Evolutionary conservation across 1,284 basidiomycete genomes (phyloP).

Genomic region (Ustilago crameri): DNA sequence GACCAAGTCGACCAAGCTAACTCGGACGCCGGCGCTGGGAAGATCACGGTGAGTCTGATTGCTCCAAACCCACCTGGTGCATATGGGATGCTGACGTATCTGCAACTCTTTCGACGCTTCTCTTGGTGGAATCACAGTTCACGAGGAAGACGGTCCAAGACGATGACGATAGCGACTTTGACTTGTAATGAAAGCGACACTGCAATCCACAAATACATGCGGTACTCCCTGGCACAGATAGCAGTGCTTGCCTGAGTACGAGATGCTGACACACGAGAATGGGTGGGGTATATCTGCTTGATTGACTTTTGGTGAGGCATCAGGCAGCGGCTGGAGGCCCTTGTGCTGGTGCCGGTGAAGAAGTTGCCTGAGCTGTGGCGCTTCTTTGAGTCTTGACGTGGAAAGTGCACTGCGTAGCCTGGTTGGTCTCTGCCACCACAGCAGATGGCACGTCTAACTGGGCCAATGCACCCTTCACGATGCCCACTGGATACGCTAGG

Average conservation of each 20-base stretch:
- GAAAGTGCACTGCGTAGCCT: conserved; percentile 52
- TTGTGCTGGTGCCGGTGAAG: neutral
- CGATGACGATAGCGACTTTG: conserved; percentile 60
- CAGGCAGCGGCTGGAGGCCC: too few species aligned
- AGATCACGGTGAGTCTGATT: conserved; percentile 67
- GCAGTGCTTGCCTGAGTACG: neutral
- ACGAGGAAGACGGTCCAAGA: conserved; percentile 49
- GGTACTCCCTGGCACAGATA: neutral
- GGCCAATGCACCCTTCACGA: conserved; percentile 55
- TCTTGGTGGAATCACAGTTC: conserved; percentile 16
- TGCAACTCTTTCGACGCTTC: neutral
- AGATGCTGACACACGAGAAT: too few species aligned
- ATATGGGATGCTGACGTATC: neutral
- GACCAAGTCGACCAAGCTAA: conserved; percentile 79
- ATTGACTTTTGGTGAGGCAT: neutral
- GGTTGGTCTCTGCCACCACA: conserved; percentile 57
- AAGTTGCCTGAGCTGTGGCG: neutral
- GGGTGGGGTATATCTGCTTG: conserved; percentile 1
- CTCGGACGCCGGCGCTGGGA: conserved; percentile 35
- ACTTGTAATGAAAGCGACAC: conserved; percentile 25
- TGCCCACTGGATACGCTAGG: conserved; percentile 52
- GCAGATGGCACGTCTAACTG: conserved; percentile 54
- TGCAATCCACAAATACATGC: neutral
- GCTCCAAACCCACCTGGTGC: neutral
- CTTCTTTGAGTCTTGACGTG: conserved; percentile 56